These are phyloP conservation scores for Aechmea fasciata DNA, from an alignment of 176 grass and related monocot genomes.

Conservation along the genomic window DNA sequence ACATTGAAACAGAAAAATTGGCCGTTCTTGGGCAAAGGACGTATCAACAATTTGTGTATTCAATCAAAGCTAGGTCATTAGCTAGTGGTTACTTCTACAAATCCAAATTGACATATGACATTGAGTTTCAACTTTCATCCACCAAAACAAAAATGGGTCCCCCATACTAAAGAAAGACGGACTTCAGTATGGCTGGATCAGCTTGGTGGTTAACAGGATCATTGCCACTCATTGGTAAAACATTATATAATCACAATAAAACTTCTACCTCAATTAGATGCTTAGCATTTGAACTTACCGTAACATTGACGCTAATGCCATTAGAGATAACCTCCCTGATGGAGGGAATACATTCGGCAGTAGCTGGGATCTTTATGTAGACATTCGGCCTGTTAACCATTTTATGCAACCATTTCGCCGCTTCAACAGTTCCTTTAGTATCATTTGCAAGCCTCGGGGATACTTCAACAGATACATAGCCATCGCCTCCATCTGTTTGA, in stretches of 20 bases:
- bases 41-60: too few relatives aligned
- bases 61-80: too few relatives aligned
- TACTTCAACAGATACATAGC: constrained; percentile 96
- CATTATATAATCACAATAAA: neutral
- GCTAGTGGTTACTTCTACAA: too few relatives aligned
- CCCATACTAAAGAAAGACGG: too few relatives aligned
- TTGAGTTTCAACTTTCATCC: too few relatives aligned
- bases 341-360: constrained; percentile 89
- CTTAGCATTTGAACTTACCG: constrained; percentile 40
- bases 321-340: constrained; percentile 79
- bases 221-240: neutral
- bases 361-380: constrained; percentile 98
- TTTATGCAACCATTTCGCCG: constrained; percentile 91
- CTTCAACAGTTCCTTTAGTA: constrained; percentile 75
- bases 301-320: constrained; percentile 95
- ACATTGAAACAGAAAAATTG: too few relatives aligned
- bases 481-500: constrained; percentile 69
- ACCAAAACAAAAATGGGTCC: too few relatives aligned
- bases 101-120: neutral
- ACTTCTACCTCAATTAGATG: neutral
- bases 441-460: constrained; percentile 94
- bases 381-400: constrained; percentile 78
- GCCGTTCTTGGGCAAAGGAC: too few relatives aligned
- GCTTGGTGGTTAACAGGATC: neutral
- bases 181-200: neutral